These are phyloP conservation scores for Stereocaulon alpinum DNA, from an alignment of 495 filamentous ascomycete species.

Conservation along the genomic window DNA sequence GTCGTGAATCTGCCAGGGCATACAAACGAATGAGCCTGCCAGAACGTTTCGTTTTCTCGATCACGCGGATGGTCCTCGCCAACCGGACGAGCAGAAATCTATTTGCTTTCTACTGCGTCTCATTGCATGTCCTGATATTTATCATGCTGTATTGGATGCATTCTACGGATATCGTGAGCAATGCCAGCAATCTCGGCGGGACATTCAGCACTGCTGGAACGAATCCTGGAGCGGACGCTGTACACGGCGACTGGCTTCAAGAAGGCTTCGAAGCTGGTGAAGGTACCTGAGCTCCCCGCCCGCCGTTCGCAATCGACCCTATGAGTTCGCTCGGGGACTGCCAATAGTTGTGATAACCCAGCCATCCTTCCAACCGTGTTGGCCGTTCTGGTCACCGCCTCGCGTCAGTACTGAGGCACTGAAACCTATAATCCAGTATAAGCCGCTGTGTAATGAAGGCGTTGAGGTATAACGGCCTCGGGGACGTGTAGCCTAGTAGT, in stretches of 20 bases:
- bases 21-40: slow-evolving; percentile 90
- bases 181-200: slow-evolving; percentile 38
- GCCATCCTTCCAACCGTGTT: no score
- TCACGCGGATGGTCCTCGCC: slow-evolving; percentile 83
- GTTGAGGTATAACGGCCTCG: background rate
- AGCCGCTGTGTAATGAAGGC: no score
- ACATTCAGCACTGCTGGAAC: slow-evolving; percentile 33
- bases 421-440: no score
- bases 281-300: background rate
- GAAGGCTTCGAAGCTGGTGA: slow-evolving; percentile 38
- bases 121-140: slow-evolving; percentile 79
- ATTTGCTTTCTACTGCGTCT: slow-evolving; percentile 90
- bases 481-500: background rate
- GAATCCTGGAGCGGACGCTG: slow-evolving; percentile 30
- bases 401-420: no score
- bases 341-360: no score
- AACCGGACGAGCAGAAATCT: slow-evolving; percentile 84
- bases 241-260: slow-evolving; percentile 52
- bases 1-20: slow-evolving; percentile 82
- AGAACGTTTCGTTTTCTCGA: slow-evolving; percentile 79
- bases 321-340: background rate
- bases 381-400: no score
- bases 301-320: background rate
- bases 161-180: slow-evolving; percentile 47
- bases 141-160: slow-evolving; percentile 78